Base-by-base conservation (phyloP, 345 rosid genomes). In the Excoecaria cochinchinensis region DNA sequence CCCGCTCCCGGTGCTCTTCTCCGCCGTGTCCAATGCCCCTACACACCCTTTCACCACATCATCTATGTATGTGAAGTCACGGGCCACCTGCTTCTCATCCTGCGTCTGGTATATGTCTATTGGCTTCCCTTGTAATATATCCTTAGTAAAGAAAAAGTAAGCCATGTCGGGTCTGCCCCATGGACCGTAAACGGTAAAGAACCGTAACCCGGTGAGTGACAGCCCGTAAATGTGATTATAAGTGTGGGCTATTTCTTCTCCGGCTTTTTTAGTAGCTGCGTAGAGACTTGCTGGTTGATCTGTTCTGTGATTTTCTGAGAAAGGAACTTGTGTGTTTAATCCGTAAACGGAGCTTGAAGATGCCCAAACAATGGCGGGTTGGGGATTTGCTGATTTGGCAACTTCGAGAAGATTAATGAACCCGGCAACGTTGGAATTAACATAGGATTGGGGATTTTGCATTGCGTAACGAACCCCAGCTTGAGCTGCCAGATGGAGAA, bases 101-200 rank as follows among this genome's bases (percentile, higher is more conserved):
- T 57, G 81, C 10, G 81, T 72, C 8, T 67, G 81, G 11, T 78
- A 78, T 1, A 78, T 58, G 8, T 78, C 77, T 8, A 78, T 78
- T 2, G 68, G 46, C 53, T 78, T 78, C 0, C 81, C 77, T 17
- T 78, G 73, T 24, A 78, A 38, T 13, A 78, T 72, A 25, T 78
- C 81, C 22, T 78, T 78, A 0, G 81, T 78, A 46, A 78, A 78
- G 53, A 78, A 78, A 55, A 78, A 78, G 31, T 78, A 78, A 5
- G 81, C 81, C 81, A 78, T 78, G 53, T 78, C 81, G 19, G 81
- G 81, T 24, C 81, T 67, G 6, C 81, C 81, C 81, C 81, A 78
- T 11, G 81, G 81, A 14, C 81, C 81, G 25, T 78, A 78, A 8
- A 78, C 81, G 5, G 81, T 78, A 12, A 78, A 78, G 72, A 78